These are phyloP conservation scores for Aspergillus sp. DNA, from an alignment of 2,329 filamentous ascomycete species.

Conservation along the genomic window DNA sequence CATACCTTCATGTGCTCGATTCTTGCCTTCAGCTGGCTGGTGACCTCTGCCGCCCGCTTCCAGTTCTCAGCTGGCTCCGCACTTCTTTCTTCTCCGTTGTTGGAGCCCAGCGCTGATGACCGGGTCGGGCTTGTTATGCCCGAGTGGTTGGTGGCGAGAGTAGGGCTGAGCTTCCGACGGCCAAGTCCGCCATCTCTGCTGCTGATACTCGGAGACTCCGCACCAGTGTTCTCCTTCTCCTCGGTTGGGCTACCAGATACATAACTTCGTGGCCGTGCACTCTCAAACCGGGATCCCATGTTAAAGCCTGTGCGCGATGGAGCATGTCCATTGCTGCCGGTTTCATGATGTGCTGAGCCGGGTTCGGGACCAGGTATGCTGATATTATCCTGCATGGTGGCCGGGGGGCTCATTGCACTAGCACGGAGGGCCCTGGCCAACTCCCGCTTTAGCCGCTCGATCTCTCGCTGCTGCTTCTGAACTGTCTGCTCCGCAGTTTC, in stretches of 20 bases:
- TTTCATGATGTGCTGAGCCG: constrained; percentile 31
- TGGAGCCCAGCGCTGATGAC: constrained; percentile 24
- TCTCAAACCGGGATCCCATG: constrained; percentile 33
- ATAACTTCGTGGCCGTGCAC: constrained; percentile 31
- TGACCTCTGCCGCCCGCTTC: constrained; percentile 94
- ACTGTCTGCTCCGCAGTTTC: constrained; percentile 82
- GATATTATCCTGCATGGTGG: constrained; percentile 44
- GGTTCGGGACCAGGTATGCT: constrained; percentile 42
- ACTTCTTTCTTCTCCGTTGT: constrained; percentile 27
- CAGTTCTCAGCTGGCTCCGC: constrained; percentile 72
- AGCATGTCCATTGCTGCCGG: constrained; percentile 19
- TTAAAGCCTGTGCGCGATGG: constrained; percentile 25
- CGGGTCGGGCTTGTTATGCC: constrained; percentile 31
- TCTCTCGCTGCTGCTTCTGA: constrained; percentile 73
- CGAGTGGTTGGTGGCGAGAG: constrained; percentile 27
- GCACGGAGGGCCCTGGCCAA: constrained; percentile 43
- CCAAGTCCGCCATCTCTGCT: constrained; percentile 24
- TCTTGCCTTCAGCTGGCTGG: constrained; percentile 89
- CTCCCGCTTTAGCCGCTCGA: constrained; percentile 88
- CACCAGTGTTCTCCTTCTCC: constrained; percentile 61
- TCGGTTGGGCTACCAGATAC: constrained; percentile 51
- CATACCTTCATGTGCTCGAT: constrained; percentile 93
- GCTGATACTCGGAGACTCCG: constrained; percentile 27
- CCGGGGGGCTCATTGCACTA: constrained; percentile 30
- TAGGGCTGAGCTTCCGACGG: constrained; percentile 37